Evolutionary conservation across 768 basidiomycete species (phyloP), one percentile per base, ranked within the genome.

Genomic region (Mycena chlorophos): DNA sequence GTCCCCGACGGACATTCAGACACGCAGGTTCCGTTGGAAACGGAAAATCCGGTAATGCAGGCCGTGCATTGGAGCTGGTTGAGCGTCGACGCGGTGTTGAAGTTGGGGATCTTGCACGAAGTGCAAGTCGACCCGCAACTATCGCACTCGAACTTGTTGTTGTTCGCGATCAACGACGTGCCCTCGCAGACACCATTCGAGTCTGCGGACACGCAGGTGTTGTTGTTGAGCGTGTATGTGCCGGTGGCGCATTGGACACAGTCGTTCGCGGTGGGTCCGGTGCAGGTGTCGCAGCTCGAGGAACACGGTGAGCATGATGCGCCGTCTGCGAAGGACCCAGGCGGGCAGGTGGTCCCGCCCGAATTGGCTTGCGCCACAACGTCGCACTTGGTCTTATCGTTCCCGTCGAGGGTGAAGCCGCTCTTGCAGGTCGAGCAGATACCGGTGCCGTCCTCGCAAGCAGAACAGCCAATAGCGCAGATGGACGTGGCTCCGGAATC

Each of bases 41-140:
- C 81, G 39, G 89, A 85, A 53, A 80, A 86, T 8, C 93, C 91
- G 10, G 89, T 84, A 16, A 93, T 68, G 66, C 93, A 95, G 2
- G 75, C 82, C 8, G 85, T 88, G 68, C 91, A 94, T 59, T 91
- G 83, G 20, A 86, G 75, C 56, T 88, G 77, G 37, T 78, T 71
- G 37, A 85, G 74, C 0, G 84, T 84, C 6, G 90, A 91, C 1
- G 80, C 80, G 12, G 78, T 75, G 49, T 65, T 85, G 64, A 94
- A 94, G 58, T 78, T 80, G 2, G 87, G 77, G 58, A 91, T 90
- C 53, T 79, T 73, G 71, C 92, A 94, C 5, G 82, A 76, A 1
- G 84, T 86, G 66, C 91, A 94, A 61, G 86, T 88, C 0, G 86
- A 72, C 2, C 89, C 89, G 64, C 92, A 93, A 52, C 90, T 79